Evolutionary conservation across 2,329 filamentous ascomycete species (phyloP).

Genomic region (Pleomassaria siparia): DNA sequence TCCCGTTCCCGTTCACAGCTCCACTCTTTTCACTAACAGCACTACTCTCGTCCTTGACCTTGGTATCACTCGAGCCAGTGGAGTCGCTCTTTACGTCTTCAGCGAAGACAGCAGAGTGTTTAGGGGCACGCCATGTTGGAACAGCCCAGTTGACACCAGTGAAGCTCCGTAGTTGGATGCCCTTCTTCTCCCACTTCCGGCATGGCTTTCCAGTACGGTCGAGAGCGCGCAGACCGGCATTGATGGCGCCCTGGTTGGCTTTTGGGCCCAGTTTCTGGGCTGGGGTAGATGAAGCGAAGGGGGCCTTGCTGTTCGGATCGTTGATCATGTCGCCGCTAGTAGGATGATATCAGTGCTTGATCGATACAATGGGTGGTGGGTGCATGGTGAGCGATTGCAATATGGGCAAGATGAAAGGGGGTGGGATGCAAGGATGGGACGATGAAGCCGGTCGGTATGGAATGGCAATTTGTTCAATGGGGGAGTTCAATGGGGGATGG

Average conservation of each 20-base stretch:
- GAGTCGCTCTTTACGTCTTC: constrained; percentile 62
- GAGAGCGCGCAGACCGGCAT: constrained; percentile 89
- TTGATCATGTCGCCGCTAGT: constrained; percentile 56
- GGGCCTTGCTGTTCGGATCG: constrained; percentile 40
- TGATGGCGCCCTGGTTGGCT: constrained; percentile 96
- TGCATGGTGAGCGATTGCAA: constrained; percentile 30
- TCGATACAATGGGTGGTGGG: background rate
- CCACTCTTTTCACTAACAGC: constrained; percentile 64
- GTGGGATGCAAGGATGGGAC: background rate
- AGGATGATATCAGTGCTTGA: constrained; percentile 25
- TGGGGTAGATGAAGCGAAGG: constrained; percentile 47
- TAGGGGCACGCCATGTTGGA: constrained; percentile 79
- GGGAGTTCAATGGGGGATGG: background rate
- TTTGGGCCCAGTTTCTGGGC: constrained; percentile 90
- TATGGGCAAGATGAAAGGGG: constrained; percentile 7
- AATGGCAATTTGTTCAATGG: background rate
- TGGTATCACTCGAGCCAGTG: constrained; percentile 58
- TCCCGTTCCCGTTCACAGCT: constrained; percentile 34
- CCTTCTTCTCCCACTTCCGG: constrained; percentile 84
- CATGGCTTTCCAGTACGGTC: constrained; percentile 91
- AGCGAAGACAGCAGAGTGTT: constrained; percentile 55
- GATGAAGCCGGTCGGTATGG: background rate
- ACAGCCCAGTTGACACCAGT: constrained; percentile 84
- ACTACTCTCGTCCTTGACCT: constrained; percentile 60
- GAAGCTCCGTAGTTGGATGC: constrained; percentile 86